These are phyloP conservation scores for Globisporangium heterothallicum DNA, from an alignment of 352 stramenopile genomes.

Conservation along the genomic window DNA sequence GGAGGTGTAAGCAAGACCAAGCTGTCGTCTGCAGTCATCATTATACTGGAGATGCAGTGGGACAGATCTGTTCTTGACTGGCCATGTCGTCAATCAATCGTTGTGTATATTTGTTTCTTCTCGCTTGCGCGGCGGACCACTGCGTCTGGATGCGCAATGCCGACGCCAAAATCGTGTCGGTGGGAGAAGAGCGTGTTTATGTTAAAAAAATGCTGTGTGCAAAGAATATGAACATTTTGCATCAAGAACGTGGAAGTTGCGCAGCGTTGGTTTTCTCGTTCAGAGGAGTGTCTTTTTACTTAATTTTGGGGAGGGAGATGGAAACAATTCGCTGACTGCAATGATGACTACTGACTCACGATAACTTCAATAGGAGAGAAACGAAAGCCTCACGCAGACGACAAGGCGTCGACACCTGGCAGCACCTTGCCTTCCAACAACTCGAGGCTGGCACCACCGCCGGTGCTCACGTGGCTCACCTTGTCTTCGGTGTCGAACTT, in stretches of 20 bases:
- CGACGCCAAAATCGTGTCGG: not conserved
- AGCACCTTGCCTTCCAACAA: slow-evolving; percentile 98
- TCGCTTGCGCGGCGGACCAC: too few species aligned
- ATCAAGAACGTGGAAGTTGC: not conserved
- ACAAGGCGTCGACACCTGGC: slow-evolving; percentile 96
- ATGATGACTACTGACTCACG: not conserved
- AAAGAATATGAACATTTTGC: not conserved
- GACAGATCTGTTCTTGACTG: too few species aligned
- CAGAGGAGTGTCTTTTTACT: not conserved
- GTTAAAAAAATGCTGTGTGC: too few species aligned
- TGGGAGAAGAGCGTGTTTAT: too few species aligned
- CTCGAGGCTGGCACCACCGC: slow-evolving; percentile 95
- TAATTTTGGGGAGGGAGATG: not conserved
- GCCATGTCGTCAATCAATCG: too few species aligned
- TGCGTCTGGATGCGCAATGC: too few species aligned
- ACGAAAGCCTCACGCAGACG: slow-evolving; percentile 37
- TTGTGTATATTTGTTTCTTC: too few species aligned
- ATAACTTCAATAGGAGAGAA: not conserved
- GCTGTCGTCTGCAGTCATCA: not conserved
- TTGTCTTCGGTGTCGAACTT: slow-evolving; percentile 88
- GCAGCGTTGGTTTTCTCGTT: not conserved
- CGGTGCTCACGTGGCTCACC: slow-evolving; percentile 89
- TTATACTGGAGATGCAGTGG: not conserved
- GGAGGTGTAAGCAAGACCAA: slow-evolving; percentile 38
- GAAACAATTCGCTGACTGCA: not conserved